Evolutionary conservation across 106 monocot species (phyloP).

Genomic region (Dendrobium huoshanense): DNA sequence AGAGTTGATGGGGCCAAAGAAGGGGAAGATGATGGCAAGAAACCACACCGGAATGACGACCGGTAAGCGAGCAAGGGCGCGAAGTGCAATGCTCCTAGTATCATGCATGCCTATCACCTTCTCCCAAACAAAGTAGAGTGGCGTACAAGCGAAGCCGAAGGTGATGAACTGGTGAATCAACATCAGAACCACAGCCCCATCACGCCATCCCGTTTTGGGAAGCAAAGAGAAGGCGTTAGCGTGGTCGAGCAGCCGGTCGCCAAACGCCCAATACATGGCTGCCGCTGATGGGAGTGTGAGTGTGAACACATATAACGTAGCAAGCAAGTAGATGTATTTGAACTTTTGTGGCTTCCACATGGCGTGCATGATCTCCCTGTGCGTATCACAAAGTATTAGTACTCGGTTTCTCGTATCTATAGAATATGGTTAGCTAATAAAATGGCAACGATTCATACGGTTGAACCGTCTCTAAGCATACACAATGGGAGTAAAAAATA

Average conservation of each 20-base stretch:
- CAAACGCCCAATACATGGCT: slow-evolving; percentile 73
- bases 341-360: slow-evolving; percentile 83
- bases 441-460: no score
- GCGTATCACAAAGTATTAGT: not conserved
- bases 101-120: slow-evolving; percentile 73
- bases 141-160: slow-evolving; percentile 75
- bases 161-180: slow-evolving; percentile 55
- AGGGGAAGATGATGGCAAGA: slow-evolving; percentile 71
- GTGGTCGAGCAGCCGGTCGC: slow-evolving; percentile 54
- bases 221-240: slow-evolving; percentile 54
- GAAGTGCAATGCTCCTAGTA: slow-evolving; percentile 43
- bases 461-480: no score
- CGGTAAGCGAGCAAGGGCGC: slow-evolving; percentile 53
- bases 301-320: slow-evolving; percentile 64
- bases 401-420: no score
- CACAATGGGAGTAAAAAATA: no score
- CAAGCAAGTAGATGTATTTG: slow-evolving; percentile 66
- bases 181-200: slow-evolving; percentile 25
- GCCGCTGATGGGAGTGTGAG: slow-evolving; percentile 60
- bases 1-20: slow-evolving; percentile 82
- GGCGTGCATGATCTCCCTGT: slow-evolving; percentile 45
- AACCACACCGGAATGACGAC: slow-evolving; percentile 73
- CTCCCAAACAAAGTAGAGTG: slow-evolving; percentile 84
- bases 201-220: slow-evolving; percentile 25
- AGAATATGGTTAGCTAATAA: no score